phyloP scores from a whole-genome alignment of 2,329 filamentous ascomycete species.

The Hypoxylon sp. region DNA sequence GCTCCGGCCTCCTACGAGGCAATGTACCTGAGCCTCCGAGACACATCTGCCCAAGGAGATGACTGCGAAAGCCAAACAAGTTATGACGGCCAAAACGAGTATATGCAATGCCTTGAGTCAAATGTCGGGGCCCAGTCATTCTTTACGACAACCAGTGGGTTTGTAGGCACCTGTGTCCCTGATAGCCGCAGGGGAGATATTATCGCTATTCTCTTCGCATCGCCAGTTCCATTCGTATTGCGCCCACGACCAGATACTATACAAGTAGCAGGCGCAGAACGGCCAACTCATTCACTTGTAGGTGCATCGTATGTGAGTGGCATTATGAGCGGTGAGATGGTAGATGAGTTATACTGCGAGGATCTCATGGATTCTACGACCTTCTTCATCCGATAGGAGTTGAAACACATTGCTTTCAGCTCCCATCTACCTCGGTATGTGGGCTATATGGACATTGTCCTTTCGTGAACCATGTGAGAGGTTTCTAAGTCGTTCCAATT shows the following conservation, averaged over 20 bases:
- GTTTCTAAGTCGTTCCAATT: neutral
- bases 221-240: conserved; percentile 22
- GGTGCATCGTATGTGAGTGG: conserved; percentile 25
- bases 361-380: conserved; percentile 30
- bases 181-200: conserved; percentile 24
- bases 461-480: neutral
- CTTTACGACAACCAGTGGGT: conserved; percentile 23
- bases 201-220: conserved; percentile 28
- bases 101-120: neutral
- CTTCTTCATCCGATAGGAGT: conserved; percentile 9
- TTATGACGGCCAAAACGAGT: conserved; percentile 2
- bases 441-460: neutral
- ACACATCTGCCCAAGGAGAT: neutral
- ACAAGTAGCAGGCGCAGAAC: neutral
- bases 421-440: neutral
- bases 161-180: conserved; percentile 22
- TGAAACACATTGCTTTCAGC: neutral
- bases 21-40: conserved; percentile 3
- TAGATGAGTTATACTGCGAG: conserved; percentile 29
- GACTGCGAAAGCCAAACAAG: neutral
- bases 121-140: conserved; percentile 10
- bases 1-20: conserved; percentile 24
- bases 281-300: conserved; percentile 8
- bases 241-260: conserved; percentile 15
- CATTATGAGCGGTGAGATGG: conserved; percentile 30